A percentile compares a stretch with the other conserved stretches of the same genome.
Evolutionary conservation across 306 rosid species (phyloP).

Genomic region (Ammopiptanthus mongolicus): DNA sequence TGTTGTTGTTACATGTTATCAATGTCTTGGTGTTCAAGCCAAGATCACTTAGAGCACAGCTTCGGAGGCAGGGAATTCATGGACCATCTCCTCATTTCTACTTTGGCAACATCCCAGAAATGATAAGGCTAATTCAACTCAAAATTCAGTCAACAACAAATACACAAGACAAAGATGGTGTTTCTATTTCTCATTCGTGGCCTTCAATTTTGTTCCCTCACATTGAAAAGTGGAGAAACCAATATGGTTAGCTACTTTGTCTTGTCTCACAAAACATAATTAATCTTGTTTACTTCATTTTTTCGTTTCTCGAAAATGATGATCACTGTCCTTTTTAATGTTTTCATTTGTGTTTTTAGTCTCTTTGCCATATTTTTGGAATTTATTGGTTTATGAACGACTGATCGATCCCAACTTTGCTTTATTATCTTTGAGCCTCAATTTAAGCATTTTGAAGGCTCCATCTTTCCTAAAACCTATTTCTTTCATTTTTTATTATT

Average conservation of each 20-base stretch:
- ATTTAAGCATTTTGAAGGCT: too few relatives aligned
- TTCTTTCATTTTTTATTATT: too few relatives aligned
- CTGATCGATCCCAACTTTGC: too few relatives aligned
- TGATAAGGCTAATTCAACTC: slow-evolving; percentile 31
- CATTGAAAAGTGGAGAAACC: slow-evolving; percentile 39
- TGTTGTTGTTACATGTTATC: slow-evolving; percentile 10
- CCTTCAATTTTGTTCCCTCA: slow-evolving; percentile 45
- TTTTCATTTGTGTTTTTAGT: neutral
- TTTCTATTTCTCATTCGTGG: slow-evolving; percentile 42
- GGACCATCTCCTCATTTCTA: too few relatives aligned
- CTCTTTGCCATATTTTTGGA: neutral
- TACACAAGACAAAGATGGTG: neutral
- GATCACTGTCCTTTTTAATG: neutral
- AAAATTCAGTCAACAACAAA: neutral
- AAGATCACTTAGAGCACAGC: slow-evolving; percentile 43
- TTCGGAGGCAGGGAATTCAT: slow-evolving; percentile 58
- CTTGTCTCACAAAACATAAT: neutral
- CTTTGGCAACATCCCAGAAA: slow-evolving; percentile 63
- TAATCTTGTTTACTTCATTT: too few relatives aligned
- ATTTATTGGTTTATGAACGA: neutral
- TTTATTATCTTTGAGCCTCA: too few relatives aligned
- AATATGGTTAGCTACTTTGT: slow-evolving; percentile 37
- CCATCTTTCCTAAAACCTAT: too few relatives aligned
- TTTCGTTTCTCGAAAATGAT: too few relatives aligned
- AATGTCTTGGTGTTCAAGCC: slow-evolving; percentile 35